Evolutionary conservation across 352 stramenopile species (phyloP), one percentile per base, ranked within the genome.

Genomic region (Globisporangium lucens): DNA sequence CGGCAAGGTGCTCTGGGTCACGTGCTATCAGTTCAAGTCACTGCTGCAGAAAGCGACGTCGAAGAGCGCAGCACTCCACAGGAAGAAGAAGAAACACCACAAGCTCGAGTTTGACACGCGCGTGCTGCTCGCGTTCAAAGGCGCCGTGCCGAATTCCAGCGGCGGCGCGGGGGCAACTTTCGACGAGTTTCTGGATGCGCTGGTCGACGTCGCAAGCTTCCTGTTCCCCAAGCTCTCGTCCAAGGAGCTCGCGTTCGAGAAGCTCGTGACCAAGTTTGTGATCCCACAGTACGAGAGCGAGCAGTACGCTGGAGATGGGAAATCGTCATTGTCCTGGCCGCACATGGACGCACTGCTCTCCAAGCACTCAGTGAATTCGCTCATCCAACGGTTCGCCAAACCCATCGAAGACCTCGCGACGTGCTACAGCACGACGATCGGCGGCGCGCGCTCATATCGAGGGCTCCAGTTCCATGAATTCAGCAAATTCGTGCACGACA

Each of bases 21-120:
- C 83, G 9, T 80, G 77, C 43, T 88, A 80, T 20, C 82, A 93
- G 46, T 90, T 93, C 74, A 93, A 91, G 56, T 70, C 78, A 27
- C 61, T 88, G 22, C 36, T 88, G 2, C 71, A 85, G 35, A 84
- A 83, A 67, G 57, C 75, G 4, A 82, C 71, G 0, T 17, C 52
- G 8, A 58, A 38, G 15, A 58, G 24, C 27, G 13, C 4, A 24
- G 55, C 68, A 0, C 41, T 56, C 10, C 63, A 24, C 2, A 67
- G 15, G 15, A 55, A 67, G 36, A 46, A 27, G 12, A 76, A 38
- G 22, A 71, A 70, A n/a, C 60, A 52, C 0, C 63, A 55, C 9
- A 89, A 88, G 47, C 47, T 82, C 2, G 69, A 79, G 2, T 83
- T 93, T 36, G 78, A 81, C 13, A 79, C 83, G 1, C 70, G 65